phyloP scores from a whole-genome alignment of 2,329 filamentous ascomycete species.

The Scytalidium lignicola region DNA sequence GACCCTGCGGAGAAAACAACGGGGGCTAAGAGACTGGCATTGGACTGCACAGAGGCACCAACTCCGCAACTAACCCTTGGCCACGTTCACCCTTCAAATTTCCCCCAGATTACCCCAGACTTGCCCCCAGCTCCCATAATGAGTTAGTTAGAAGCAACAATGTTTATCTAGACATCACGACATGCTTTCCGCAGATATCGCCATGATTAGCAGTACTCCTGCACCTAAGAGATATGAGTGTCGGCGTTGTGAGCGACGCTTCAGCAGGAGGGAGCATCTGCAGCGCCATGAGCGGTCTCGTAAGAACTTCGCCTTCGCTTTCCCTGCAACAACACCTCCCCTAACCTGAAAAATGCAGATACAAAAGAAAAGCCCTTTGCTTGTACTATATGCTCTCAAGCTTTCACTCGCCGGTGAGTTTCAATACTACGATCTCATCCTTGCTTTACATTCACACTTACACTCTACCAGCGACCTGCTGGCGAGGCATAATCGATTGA shows the following conservation, averaged over 20 bases:
- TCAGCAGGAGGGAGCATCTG: slow-evolving; percentile 29
- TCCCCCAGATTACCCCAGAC: neutral
- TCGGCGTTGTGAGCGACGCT: slow-evolving; percentile 26
- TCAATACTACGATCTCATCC: neutral
- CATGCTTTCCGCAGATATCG: neutral
- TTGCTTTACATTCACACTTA: neutral
- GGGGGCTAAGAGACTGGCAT: neutral
- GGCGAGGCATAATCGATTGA: slow-evolving; percentile 11
- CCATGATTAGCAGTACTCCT: neutral
- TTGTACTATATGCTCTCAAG: slow-evolving; percentile 24
- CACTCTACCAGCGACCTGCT: slow-evolving; percentile 11
- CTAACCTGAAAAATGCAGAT: slow-evolving; percentile 18
- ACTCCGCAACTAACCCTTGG: neutral
- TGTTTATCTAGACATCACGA: neutral
- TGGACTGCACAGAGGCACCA: neutral
- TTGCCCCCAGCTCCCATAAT: neutral
- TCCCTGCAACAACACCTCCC: neutral
- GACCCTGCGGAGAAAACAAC: neutral
- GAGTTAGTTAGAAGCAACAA: neutral
- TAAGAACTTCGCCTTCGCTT: neutral
- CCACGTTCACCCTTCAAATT: neutral
- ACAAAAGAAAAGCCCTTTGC: slow-evolving; percentile 29
- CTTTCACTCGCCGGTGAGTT: slow-evolving; percentile 27
- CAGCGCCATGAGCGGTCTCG: slow-evolving; percentile 24
- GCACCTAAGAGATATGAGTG: slow-evolving; percentile 11